These are phyloP conservation scores for Penicillium parvum DNA, from an alignment of 495 filamentous ascomycete species.

Conservation along the genomic window DNA sequence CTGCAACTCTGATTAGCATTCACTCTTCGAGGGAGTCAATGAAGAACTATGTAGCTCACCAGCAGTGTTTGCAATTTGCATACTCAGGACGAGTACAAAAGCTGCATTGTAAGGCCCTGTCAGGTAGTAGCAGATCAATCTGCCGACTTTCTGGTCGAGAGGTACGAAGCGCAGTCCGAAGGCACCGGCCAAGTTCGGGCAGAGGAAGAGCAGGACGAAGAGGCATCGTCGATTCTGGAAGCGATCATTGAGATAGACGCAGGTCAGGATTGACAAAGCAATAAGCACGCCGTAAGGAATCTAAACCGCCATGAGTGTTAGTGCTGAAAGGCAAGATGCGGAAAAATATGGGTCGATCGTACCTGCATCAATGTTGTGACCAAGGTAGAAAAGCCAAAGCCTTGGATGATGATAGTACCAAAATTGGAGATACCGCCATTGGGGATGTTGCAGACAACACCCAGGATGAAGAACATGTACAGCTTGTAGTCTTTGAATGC, in stretches of 20 bases:
- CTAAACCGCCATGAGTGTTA: slow-evolving; percentile 22
- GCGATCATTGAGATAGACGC: slow-evolving; percentile 55
- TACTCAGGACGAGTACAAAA: slow-evolving; percentile 54
- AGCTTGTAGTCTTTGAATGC: slow-evolving; percentile 57
- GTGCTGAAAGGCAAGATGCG: slow-evolving; percentile 4
- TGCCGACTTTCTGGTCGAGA: slow-evolving; percentile 38
- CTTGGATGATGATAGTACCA: slow-evolving; percentile 57
- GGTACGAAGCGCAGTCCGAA: slow-evolving; percentile 54
- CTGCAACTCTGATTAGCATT: slow-evolving; percentile 7
- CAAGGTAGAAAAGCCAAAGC: slow-evolving; percentile 55
- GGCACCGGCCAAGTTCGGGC: slow-evolving; percentile 51
- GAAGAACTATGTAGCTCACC: slow-evolving; percentile 16
- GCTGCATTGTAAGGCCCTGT: slow-evolving; percentile 59
- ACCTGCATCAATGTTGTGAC: slow-evolving; percentile 47
- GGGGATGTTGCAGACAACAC: slow-evolving; percentile 41
- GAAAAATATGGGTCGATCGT: background rate
- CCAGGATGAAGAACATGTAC: slow-evolving; percentile 59
- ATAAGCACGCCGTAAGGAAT: slow-evolving; percentile 58
- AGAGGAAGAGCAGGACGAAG: slow-evolving; percentile 50
- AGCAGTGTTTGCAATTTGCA: slow-evolving; percentile 54
- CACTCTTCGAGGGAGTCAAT: background rate
- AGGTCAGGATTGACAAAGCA: slow-evolving; percentile 51
- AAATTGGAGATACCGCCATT: slow-evolving; percentile 56
- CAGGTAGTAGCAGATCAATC: slow-evolving; percentile 54
- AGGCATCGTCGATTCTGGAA: slow-evolving; percentile 53